A percentile compares a stretch with the other conserved stretches of the same genome.
phyloP scores from a whole-genome alignment of 2,329 filamentous ascomycete species.

The Bipolaris oryzae region DNA sequence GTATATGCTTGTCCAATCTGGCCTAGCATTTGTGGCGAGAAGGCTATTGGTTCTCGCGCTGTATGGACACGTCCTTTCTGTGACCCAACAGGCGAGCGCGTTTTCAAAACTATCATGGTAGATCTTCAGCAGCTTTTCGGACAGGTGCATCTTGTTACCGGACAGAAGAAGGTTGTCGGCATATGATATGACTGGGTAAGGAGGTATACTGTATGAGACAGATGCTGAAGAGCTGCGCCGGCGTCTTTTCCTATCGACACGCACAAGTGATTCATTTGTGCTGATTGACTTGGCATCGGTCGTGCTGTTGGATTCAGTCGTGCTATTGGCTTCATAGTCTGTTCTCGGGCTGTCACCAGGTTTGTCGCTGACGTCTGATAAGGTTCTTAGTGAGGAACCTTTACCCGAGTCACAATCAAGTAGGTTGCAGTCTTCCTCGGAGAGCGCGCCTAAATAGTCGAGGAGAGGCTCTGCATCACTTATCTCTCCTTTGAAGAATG shows the following conservation, averaged over 20 bases:
- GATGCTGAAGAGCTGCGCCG: slow-evolving; percentile 30
- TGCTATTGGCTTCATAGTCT: slow-evolving; percentile 6
- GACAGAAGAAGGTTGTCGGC: slow-evolving; percentile 41
- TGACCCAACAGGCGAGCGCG: slow-evolving; percentile 61
- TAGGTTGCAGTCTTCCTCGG: slow-evolving; percentile 20
- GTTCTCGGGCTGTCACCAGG: slow-evolving; percentile 16
- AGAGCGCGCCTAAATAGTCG: slow-evolving; percentile 9
- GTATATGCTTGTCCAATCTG: slow-evolving; percentile 59
- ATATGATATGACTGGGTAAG: slow-evolving; percentile 28
- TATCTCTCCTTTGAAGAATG: slow-evolving; percentile 3
- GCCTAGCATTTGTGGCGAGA: slow-evolving; percentile 45
- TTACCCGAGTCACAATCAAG: slow-evolving; percentile 32
- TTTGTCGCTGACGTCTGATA: slow-evolving; percentile 27
- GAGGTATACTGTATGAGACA: slow-evolving; percentile 26
- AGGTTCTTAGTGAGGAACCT: slow-evolving; percentile 35
- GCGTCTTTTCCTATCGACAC: slow-evolving; percentile 32
- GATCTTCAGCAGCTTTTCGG: slow-evolving; percentile 54
- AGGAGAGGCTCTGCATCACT: not conserved
- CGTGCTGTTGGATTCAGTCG: slow-evolving; percentile 1
- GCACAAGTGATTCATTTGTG: slow-evolving; percentile 14
- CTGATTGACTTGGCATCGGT: slow-evolving; percentile 10
- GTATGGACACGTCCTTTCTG: slow-evolving; percentile 61
- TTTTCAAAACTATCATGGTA: slow-evolving; percentile 63
- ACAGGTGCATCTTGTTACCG: slow-evolving; percentile 50
- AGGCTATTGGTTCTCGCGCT: slow-evolving; percentile 38